Conservation (phyloP, 164 flowering plant species). For the Protea cynaroides region DNA sequence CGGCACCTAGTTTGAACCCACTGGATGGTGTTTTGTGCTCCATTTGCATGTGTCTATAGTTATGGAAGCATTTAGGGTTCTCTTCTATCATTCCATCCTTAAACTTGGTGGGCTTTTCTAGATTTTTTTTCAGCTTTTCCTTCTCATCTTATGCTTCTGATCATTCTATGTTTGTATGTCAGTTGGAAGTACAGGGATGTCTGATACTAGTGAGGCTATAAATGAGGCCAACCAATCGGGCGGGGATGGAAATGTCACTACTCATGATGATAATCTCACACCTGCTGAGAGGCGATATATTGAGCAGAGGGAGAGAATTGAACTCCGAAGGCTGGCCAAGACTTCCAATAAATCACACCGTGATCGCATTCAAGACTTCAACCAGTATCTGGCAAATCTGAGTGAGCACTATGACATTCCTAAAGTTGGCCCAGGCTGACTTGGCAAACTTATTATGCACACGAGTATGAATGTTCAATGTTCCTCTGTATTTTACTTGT, state of each 20-base stretch:
- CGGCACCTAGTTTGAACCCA: too few relatives aligned
- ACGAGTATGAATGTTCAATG: not conserved
- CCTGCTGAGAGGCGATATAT: slow-evolving; percentile 89
- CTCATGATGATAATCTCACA: slow-evolving; percentile 53
- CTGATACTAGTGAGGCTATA: slow-evolving; percentile 28
- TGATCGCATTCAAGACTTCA: slow-evolving; percentile 80
- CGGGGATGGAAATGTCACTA: slow-evolving; percentile 31
- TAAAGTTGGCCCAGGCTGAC: slow-evolving; percentile 95
- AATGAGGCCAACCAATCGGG: slow-evolving; percentile 25
- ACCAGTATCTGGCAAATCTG: slow-evolving; percentile 90
- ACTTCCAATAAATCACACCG: slow-evolving; percentile 89
- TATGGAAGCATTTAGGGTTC: too few relatives aligned
- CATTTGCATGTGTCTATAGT: too few relatives aligned
- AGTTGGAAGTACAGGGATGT: slow-evolving; percentile 38
- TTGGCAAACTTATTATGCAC: not conserved
- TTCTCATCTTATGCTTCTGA: not conserved
- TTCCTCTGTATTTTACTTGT: too few relatives aligned
- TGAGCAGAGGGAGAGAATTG: slow-evolving; percentile 66
- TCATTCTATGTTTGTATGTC: slow-evolving; percentile 1
- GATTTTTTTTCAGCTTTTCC: not conserved
- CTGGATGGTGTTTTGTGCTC: too few relatives aligned
- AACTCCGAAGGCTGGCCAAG: slow-evolving; percentile 56
- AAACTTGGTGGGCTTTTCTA: too few relatives aligned
- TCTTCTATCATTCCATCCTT: too few relatives aligned
- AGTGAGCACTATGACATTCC: slow-evolving; percentile 99